These are phyloP conservation scores for Papilionanthe hybrid DNA, from an alignment of 116 monocot genomes.

Conservation along the genomic window DNA sequence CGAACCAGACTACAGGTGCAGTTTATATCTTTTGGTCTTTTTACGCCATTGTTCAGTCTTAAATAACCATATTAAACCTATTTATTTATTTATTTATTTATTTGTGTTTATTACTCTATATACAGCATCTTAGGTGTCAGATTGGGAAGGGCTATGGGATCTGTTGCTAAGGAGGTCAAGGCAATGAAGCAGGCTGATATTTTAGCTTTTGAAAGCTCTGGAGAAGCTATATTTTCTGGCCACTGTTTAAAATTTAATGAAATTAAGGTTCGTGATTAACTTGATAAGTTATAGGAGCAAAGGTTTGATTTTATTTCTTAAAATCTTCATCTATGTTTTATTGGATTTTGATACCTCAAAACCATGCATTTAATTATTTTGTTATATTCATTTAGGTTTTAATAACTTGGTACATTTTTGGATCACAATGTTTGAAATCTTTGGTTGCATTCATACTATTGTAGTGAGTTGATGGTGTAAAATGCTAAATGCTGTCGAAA, in stretches of 20 bases:
- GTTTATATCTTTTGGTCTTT: neutral
- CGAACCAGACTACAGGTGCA: slow-evolving; percentile 94
- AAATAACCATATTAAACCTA: slow-evolving; percentile 10
- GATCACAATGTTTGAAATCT: no score
- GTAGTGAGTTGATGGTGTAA: no score
- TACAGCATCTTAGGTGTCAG: slow-evolving; percentile 75
- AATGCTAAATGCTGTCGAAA: neutral
- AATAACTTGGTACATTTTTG: neutral
- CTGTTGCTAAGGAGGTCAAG: slow-evolving; percentile 80
- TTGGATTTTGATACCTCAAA: neutral
- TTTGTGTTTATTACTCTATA: neutral
- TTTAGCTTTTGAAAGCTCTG: slow-evolving; percentile 67
- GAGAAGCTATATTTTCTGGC: slow-evolving; percentile 61
- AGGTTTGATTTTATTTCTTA: neutral
- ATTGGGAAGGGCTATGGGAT: slow-evolving; percentile 84
- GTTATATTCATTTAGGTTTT: neutral
- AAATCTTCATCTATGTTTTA: neutral
- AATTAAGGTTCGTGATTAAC: slow-evolving; percentile 56
- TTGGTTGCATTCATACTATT: no score
- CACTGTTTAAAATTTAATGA: slow-evolving; percentile 66
- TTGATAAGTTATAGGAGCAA: neutral
- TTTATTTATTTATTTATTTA: slow-evolving; percentile 5
- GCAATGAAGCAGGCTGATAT: slow-evolving; percentile 85
- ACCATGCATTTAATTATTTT: neutral
- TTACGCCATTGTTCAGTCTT: neutral